Conservation (phyloP, 768 basidiomycete species). For the Leucosporidium yakuticum region DNA sequence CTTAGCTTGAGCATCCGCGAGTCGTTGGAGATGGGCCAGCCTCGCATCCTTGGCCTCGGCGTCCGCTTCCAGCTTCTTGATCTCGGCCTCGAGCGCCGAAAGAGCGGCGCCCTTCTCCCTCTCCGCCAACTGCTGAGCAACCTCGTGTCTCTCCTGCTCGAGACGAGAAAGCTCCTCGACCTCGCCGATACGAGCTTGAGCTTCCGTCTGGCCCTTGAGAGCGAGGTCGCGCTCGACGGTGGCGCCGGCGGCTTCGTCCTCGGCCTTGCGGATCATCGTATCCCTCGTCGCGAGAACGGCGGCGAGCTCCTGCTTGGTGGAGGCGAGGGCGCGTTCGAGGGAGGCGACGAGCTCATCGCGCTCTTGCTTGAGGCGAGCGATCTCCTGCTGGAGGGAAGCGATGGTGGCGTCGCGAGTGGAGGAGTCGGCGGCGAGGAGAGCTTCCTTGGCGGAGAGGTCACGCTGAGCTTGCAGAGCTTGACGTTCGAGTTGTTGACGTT, state of each 20-base stretch:
- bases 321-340: slow-evolving; percentile 11
- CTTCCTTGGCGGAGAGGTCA: neutral
- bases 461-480: neutral
- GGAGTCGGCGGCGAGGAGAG: too few species aligned
- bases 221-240: slow-evolving; percentile 17
- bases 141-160: neutral
- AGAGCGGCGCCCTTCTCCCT: slow-evolving; percentile 11
- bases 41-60: neutral
- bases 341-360: slow-evolving; percentile 8
- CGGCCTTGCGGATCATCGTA: slow-evolving; percentile 1
- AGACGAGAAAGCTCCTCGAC: slow-evolving; percentile 14
- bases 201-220: neutral
- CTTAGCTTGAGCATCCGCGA: slow-evolving; percentile 3
- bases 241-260: neutral
- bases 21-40: slow-evolving; percentile 9
- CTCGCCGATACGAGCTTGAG: slow-evolving; percentile 4
- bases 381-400: neutral
- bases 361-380: neutral
- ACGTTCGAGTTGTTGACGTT: neutral
- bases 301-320: slow-evolving; percentile 12
- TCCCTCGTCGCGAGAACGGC: slow-evolving; percentile 6
- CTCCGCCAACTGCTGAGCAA: neutral
- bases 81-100: slow-evolving; percentile 4
- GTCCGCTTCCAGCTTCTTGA: slow-evolving; percentile 1
- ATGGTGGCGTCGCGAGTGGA: neutral